These are phyloP conservation scores for Lithohypha guttulata DNA, from an alignment of 2,329 filamentous ascomycete species.

Conservation along the genomic window DNA sequence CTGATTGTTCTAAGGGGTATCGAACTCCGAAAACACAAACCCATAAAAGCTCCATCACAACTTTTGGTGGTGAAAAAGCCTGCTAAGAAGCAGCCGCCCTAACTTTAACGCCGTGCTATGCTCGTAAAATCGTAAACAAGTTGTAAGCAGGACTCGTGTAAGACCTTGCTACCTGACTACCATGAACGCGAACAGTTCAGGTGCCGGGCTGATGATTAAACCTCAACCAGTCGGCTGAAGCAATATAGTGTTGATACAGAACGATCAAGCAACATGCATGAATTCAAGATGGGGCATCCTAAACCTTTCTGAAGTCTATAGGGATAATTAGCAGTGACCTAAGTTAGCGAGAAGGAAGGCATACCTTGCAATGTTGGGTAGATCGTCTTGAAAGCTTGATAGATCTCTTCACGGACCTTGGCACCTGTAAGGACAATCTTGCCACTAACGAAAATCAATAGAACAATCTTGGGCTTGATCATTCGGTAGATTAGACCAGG, in stretches of 20 bases:
- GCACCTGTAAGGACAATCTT: slow-evolving; percentile 97
- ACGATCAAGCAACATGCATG: slow-evolving; percentile 9
- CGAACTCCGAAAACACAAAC: slow-evolving; percentile 9
- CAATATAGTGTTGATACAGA: slow-evolving; percentile 17
- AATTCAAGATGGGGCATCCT: slow-evolving; percentile 21
- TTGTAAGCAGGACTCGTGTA: too few species aligned
- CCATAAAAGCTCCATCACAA: slow-evolving; percentile 12
- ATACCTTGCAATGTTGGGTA: slow-evolving; percentile 85
- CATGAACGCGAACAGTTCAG: too few species aligned
- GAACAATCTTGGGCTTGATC: slow-evolving; percentile 99
- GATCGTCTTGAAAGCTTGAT: slow-evolving; percentile 93
- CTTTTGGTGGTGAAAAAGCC: slow-evolving; percentile 15
- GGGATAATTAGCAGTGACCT: neutral
- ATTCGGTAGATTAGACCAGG: slow-evolving; percentile 99
- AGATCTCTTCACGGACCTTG: slow-evolving; percentile 96
- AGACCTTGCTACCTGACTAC: too few species aligned
- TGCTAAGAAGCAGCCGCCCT: slow-evolving; percentile 11
- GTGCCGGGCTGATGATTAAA: slow-evolving; percentile 5
- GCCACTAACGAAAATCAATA: slow-evolving; percentile 93
- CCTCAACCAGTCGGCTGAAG: too few species aligned
- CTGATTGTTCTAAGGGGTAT: slow-evolving; percentile 12
- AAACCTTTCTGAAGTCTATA: slow-evolving; percentile 54
- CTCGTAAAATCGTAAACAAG: slow-evolving; percentile 15
- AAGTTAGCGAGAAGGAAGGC: slow-evolving; percentile 25
- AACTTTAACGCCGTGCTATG: slow-evolving; percentile 23